Evolutionary conservation across 2,329 filamentous ascomycete species (phyloP), one percentile per base, ranked within the genome.

Genomic region (Aureobasidium zeae): DNA sequence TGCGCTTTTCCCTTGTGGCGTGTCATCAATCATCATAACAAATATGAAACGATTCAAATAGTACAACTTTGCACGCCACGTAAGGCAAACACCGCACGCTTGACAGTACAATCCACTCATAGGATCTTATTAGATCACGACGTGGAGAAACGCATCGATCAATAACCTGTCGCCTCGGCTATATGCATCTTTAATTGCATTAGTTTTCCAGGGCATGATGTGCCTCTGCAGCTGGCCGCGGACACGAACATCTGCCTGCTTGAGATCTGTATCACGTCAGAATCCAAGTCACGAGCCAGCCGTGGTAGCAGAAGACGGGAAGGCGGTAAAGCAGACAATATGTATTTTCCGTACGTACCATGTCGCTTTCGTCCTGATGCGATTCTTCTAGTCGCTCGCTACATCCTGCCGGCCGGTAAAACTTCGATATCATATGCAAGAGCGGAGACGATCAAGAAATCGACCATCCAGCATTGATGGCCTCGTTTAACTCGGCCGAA

Each of bases 311-410:
- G 31, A 11, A 33, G 17, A 12, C 20, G 17, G n/a, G 11, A 19
- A 8, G 5, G 13, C 13, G 12, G 35, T 17, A 22, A 30, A 8
- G 26, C 25, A 13, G 22, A 10, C 9, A 15, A 5, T n/a, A 21
- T 32, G 37, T 41, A 41, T 12, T 21, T 41, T 32, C 19, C 28
- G 37, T 41, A 25, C 37, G 37, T 41, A 41, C 37, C 37, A 41
- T 41, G 28, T 41, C 37, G 32, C 37, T 26, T 25, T 41, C 12
- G 3, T 15, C n/a, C n/a, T n/a, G n/a, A n/a, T n/a, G n/a, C n/a
- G n/a, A n/a, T n/a, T n/a, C n/a, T n/a, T n/a, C n/a, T n/a, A n/a
- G n/a, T n/a, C n/a, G n/a, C n/a, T n/a, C n/a, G n/a, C n/a, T n/a
- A n/a, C n/a, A n/a, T n/a, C n/a, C n/a, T n/a, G n/a, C n/a, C n/a